A percentile compares a stretch with the other conserved stretches of the same genome.
Conservation (phyloP, 1,139 yeast genomes). For the Kazachstania sp. region DNA sequence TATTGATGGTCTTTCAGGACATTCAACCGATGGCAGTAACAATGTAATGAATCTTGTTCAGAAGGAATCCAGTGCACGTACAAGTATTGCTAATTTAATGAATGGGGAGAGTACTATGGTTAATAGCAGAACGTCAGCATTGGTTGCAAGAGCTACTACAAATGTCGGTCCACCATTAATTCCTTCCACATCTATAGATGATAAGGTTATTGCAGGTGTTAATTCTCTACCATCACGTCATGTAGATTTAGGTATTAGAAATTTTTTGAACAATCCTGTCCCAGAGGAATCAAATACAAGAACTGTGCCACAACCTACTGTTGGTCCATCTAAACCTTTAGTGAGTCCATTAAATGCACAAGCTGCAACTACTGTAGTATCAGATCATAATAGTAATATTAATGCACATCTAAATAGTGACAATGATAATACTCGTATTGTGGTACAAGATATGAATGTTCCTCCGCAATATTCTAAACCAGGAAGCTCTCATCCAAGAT, state of each 20-base stretch:
- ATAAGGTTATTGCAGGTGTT: no score
- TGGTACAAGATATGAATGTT: conserved; percentile 2
- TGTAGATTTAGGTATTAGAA: conserved; percentile 1
- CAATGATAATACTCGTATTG: background rate
- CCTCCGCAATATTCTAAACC: background rate
- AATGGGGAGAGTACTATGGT: background rate
- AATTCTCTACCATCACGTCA: background rate
- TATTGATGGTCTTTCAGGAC: background rate
- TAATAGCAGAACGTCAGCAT: background rate
- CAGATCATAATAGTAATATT: background rate
- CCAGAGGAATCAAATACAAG: background rate
- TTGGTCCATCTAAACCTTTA: background rate
- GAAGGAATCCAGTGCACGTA: conserved; percentile 2
- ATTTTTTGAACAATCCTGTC: conserved; percentile 3
- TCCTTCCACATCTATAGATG: background rate
- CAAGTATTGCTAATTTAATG: conserved; percentile 2
- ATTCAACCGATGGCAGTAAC: background rate
- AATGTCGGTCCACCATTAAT: background rate
- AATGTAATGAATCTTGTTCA: background rate
- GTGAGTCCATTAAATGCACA: background rate
- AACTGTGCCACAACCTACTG: background rate
- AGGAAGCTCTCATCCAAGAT: conserved; percentile 7
- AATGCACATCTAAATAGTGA: background rate
- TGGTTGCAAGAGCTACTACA: background rate
- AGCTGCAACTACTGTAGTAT: background rate